These are phyloP conservation scores for Alternaria sp. DNA, from an alignment of 2,329 filamentous ascomycete species.

Conservation along the genomic window DNA sequence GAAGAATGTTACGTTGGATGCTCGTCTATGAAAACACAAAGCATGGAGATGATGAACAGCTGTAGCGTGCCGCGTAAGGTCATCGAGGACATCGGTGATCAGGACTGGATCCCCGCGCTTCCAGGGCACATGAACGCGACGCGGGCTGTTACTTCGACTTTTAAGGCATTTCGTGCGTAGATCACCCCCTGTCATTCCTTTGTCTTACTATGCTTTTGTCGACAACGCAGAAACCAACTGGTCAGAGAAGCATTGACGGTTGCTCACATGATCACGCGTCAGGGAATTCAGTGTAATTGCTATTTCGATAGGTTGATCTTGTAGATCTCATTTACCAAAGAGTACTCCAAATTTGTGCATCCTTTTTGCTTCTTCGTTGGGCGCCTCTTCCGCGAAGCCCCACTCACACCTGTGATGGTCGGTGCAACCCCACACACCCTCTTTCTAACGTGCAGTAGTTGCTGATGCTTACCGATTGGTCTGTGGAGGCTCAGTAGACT, in stretches of 20 bases:
- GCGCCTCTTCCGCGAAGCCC: conserved; percentile 1
- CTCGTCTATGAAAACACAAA: conserved; percentile 56
- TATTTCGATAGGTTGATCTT: not conserved
- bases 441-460: conserved; percentile 4
- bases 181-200: not conserved
- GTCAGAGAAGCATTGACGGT: not conserved
- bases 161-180: not conserved
- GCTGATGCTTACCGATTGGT: not conserved
- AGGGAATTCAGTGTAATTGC: not conserved
- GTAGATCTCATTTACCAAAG: not conserved
- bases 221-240: not conserved
- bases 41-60: conserved; percentile 56
- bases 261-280: not conserved
- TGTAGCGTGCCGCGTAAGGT: conserved; percentile 58
- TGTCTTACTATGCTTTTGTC: not conserved
- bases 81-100: conserved; percentile 57
- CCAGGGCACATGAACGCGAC: conserved; percentile 12
- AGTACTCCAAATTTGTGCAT: not conserved
- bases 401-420: not conserved
- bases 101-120: conserved; percentile 16
- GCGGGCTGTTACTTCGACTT: not conserved
- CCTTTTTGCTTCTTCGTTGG: not conserved
- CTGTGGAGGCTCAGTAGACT: not conserved
- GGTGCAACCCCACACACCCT: conserved; percentile 2
- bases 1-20: conserved; percentile 52